Conservation (phyloP, 441 rosid genomes). For the Brassica balearica region DNA sequence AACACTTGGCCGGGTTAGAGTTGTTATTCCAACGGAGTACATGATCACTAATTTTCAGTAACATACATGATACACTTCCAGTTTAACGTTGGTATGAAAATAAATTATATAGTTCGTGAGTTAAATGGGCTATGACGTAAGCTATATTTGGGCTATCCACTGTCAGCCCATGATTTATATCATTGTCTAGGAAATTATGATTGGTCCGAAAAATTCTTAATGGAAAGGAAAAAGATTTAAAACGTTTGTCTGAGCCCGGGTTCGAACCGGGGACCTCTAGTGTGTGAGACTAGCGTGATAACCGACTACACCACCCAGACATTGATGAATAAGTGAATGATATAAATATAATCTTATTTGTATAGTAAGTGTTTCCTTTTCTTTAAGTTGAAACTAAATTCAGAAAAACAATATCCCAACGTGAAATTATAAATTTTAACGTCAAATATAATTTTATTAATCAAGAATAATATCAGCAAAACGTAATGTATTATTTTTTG, state of each 20-base stretch:
- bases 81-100: not conserved
- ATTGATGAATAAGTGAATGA: not conserved
- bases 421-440: not conserved
- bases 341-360: too few relatives aligned
- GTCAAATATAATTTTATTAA: not conserved
- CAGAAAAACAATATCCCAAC: too few relatives aligned
- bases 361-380: too few relatives aligned
- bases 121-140: not conserved
- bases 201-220: not conserved
- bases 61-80: not conserved
- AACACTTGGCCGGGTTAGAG: not conserved
- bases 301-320: slow-evolving; percentile 99
- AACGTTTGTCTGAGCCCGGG: not conserved
- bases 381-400: too few relatives aligned
- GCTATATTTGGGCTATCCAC: not conserved
- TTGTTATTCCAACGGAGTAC: not conserved
- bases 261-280: slow-evolving; percentile 6
- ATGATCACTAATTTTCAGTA: not conserved
- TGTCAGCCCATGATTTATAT: not conserved
- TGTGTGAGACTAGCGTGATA: slow-evolving; percentile 60
- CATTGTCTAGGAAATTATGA: not conserved
- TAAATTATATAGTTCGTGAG: not conserved
- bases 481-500: not conserved
- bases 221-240: not conserved
- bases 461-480: not conserved